These are phyloP conservation scores for Leccinellum luteum DNA, from an alignment of 768 basidiomycete species.

Conservation along the genomic window DNA sequence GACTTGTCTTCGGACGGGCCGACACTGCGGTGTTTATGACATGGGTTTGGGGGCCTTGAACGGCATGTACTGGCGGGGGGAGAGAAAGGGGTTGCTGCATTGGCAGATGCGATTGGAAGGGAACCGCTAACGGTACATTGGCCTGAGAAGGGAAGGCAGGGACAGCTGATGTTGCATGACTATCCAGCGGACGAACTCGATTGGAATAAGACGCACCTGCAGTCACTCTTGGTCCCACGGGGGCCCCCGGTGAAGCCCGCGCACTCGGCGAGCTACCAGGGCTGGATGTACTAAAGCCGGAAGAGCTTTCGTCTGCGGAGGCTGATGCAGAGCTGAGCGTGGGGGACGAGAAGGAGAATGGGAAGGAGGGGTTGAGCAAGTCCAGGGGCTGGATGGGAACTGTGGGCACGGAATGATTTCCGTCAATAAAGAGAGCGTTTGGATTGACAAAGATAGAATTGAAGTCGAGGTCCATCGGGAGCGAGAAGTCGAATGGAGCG, in stretches of 20 bases:
- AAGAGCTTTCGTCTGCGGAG: constrained; percentile 27
- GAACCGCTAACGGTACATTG: constrained; percentile 27
- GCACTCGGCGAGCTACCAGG: constrained; percentile 30
- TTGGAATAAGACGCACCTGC: constrained; percentile 10
- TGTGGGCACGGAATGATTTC: constrained; percentile 19
- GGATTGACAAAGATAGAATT: constrained; percentile 63
- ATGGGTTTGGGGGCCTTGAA: constrained; percentile 25
- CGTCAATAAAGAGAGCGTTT: constrained; percentile 50
- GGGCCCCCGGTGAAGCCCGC: constrained; percentile 31
- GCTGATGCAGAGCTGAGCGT: constrained; percentile 34
- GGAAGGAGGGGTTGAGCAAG: constrained; percentile 30
- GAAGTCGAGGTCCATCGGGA: constrained; percentile 62
- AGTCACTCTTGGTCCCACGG: constrained; percentile 19
- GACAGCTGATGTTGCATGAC: constrained; percentile 25
- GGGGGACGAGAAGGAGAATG: constrained; percentile 42
- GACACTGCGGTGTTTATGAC: constrained; percentile 16
- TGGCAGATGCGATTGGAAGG: constrained; percentile 34
- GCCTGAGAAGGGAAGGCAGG: constrained; percentile 18
- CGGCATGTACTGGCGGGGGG: constrained; percentile 25
- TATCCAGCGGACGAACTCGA: neutral
- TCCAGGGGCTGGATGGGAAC: constrained; percentile 30
- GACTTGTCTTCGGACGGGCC: constrained; percentile 64
- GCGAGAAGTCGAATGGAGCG: constrained; percentile 37
- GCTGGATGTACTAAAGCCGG: constrained; percentile 24
- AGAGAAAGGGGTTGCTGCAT: constrained; percentile 29